phyloP scores from a whole-genome alignment of 2,329 filamentous ascomycete species.

The Ilyonectria destructans region DNA sequence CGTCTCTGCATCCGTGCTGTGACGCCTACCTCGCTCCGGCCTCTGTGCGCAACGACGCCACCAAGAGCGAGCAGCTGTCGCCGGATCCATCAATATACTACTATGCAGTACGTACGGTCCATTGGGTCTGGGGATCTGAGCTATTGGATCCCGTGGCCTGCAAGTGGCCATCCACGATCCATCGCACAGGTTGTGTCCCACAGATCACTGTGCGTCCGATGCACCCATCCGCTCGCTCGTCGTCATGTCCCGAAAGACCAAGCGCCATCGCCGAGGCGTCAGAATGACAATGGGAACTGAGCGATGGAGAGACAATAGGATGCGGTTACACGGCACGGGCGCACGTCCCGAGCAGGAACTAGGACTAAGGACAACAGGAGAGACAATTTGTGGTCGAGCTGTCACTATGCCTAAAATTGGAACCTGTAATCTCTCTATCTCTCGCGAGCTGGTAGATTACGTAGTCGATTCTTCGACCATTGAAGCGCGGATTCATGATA shows the following conservation, averaged over 20 bases:
- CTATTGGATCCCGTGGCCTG: constrained; percentile 20
- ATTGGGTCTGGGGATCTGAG: constrained; percentile 31
- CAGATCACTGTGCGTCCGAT: constrained; percentile 38
- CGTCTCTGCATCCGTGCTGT: constrained; percentile 14
- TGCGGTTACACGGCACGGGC: constrained; percentile 16
- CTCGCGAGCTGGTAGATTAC: constrained; percentile 7
- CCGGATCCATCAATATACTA: constrained; percentile 17
- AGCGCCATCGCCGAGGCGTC: constrained; percentile 22
- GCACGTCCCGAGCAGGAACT: constrained; percentile 1
- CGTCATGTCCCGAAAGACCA: constrained; percentile 15
- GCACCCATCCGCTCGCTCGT: constrained; percentile 29
- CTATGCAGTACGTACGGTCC: constrained; percentile 13
- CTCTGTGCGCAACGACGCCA: constrained; percentile 20
- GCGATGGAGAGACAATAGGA: background rate
- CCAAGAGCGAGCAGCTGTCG: background rate
- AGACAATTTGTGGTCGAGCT: constrained; percentile 11
- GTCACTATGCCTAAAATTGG: constrained; percentile 33
- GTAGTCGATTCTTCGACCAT: constrained; percentile 13
- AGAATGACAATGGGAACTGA: constrained; percentile 5
- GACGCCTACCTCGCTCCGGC: constrained; percentile 27
- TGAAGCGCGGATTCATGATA: constrained; percentile 10
- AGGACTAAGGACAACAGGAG: background rate
- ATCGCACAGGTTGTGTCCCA: constrained; percentile 33
- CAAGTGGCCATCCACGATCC: constrained; percentile 19
- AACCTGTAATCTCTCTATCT: constrained; percentile 31